These are phyloP conservation scores for Phoenix dactylifera DNA, from an alignment of 176 grass and related monocot genomes.

Conservation along the genomic window DNA sequence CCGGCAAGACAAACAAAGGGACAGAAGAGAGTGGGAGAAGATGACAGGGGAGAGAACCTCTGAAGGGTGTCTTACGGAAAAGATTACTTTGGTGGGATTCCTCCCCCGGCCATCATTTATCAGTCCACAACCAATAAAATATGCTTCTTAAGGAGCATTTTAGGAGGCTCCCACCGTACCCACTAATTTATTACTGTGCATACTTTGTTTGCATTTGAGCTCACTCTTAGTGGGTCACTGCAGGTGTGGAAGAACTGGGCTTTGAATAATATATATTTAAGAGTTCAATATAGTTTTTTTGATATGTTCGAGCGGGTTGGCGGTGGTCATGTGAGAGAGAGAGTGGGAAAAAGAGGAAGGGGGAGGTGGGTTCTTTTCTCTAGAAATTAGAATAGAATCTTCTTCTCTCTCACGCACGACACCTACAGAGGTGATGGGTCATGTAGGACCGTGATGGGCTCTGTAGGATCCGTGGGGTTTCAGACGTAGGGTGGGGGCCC, in stretches of 20 bases:
- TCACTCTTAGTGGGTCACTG: not conserved
- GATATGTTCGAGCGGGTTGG: not conserved
- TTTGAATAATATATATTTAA: not conserved
- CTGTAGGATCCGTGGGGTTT: too few relatives aligned
- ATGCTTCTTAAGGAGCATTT: constrained; percentile 17
- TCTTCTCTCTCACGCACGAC: not conserved
- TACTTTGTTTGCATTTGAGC: not conserved
- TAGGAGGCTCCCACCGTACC: constrained; percentile 5
- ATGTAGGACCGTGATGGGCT: too few relatives aligned
- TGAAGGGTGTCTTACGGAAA: not conserved
- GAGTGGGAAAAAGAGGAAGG: not conserved
- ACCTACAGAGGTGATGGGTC: too few relatives aligned
- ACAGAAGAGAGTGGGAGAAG: constrained; percentile 18
- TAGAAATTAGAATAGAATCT: constrained; percentile 18
- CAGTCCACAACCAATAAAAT: constrained; percentile 12
- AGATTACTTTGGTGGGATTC: constrained; percentile 17
- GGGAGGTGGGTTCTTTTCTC: not conserved
- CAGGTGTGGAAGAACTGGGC: not conserved
- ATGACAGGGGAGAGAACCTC: constrained; percentile 18
- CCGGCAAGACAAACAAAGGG: constrained; percentile 18
- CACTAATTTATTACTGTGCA: not conserved
- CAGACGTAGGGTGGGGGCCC: too few relatives aligned
- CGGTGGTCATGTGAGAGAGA: constrained; percentile 10
- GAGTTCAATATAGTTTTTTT: too few relatives aligned
- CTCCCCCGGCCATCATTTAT: not conserved